Conservation (phyloP, 1,284 basidiomycete species). For the Boletellus dicymbophilus region DNA sequence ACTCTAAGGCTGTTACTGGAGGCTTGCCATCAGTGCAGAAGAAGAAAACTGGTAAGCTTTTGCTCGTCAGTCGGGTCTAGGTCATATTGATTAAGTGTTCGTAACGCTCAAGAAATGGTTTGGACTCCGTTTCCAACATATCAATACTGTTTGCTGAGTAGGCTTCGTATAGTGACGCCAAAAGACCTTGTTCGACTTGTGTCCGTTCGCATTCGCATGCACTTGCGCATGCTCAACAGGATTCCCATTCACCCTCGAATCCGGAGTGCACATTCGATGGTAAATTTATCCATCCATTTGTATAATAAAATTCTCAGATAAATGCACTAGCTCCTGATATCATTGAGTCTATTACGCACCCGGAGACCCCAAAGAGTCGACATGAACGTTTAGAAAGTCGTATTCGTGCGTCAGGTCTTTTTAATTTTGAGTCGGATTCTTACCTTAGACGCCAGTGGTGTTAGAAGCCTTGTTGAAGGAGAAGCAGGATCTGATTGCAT, state of each 20-base stretch:
- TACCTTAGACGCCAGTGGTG: constrained; percentile 47
- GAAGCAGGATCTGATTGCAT: constrained; percentile 29
- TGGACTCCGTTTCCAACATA: constrained; percentile 18
- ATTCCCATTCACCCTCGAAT: constrained; percentile 47
- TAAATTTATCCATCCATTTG: constrained; percentile 18
- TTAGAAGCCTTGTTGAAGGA: constrained; percentile 52
- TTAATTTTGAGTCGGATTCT: background rate
- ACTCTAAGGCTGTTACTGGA: constrained; percentile 7
- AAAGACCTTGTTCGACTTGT: constrained; percentile 69
- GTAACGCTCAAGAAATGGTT: constrained; percentile 60
- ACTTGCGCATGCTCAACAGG: constrained; percentile 55
- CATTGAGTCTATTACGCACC: constrained; percentile 18
- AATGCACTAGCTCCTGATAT: constrained; percentile 8
- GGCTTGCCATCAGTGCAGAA: constrained; percentile 57
- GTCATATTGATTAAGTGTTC: background rate
- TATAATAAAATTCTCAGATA: background rate
- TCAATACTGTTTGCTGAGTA: constrained; percentile 4
- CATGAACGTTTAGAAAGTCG: constrained; percentile 65
- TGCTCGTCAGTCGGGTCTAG: constrained; percentile 4
- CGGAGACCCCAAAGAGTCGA: constrained; percentile 54
- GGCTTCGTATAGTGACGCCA: constrained; percentile 54
- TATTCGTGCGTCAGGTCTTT: constrained; percentile 52
- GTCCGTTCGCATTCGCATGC: constrained; percentile 63
- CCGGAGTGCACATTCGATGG: constrained; percentile 72
- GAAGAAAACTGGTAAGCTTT: constrained; percentile 64